Evolutionary conservation across 345 rosid species (phyloP).

Genomic region (Adansonia digitata): DNA sequence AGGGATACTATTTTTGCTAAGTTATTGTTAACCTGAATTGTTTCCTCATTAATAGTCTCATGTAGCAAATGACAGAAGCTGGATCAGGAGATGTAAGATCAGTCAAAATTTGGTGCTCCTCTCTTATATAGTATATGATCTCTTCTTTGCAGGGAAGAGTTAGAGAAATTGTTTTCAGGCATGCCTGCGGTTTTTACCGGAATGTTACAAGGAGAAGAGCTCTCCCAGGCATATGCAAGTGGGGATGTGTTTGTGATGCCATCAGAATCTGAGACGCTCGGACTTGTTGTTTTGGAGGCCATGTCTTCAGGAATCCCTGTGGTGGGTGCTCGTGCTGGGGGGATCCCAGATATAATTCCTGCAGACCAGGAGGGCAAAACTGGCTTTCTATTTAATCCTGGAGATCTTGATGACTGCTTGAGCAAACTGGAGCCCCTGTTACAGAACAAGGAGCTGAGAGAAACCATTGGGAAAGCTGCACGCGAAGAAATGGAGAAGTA

Average conservation of each 20-base stretch:
- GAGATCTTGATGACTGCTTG: slow-evolving; percentile 86
- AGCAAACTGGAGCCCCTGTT: slow-evolving; percentile 58
- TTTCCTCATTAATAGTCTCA: neutral
- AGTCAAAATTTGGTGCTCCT: neutral
- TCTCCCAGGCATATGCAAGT: slow-evolving; percentile 95
- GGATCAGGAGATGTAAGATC: too few species aligned
- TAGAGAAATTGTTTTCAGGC: slow-evolving; percentile 74
- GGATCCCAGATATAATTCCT: slow-evolving; percentile 93
- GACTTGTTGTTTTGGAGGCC: slow-evolving; percentile 93
- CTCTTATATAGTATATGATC: neutral
- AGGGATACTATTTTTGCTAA: neutral
- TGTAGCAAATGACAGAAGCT: neutral
- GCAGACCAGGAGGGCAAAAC: slow-evolving; percentile 84
- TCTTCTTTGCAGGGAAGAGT: slow-evolving; percentile 60
- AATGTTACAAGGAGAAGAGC: slow-evolving; percentile 85
- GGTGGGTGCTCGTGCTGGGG: slow-evolving; percentile 92
- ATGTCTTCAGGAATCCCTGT: slow-evolving; percentile 97
- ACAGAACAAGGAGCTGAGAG: slow-evolving; percentile 52
- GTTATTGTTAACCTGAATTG: neutral
- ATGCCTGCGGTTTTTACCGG: slow-evolving; percentile 95
- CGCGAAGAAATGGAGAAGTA: slow-evolving; percentile 84
- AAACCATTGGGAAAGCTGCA: slow-evolving; percentile 75
- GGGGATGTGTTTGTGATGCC: slow-evolving; percentile 97
- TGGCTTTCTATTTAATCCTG: slow-evolving; percentile 70
- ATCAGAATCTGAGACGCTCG: slow-evolving; percentile 95